phyloP scores from a whole-genome alignment of 2,329 filamentous ascomycete species.

The Grosmannia clavigera region DNA sequence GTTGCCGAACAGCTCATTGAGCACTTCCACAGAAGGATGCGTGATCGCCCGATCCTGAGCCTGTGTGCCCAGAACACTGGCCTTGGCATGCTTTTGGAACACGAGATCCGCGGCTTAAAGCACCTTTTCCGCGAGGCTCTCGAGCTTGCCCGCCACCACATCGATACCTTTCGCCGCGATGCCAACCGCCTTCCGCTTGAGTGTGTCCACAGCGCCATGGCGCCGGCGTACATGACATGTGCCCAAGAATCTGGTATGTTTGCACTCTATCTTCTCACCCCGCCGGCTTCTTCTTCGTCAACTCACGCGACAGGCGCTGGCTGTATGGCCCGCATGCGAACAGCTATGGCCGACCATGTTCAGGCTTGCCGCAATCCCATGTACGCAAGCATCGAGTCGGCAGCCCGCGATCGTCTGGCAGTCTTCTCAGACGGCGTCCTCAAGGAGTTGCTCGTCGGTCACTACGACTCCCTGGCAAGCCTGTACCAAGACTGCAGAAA shows the following conservation, averaged over 20 bases:
- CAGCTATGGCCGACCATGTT: constrained; percentile 32
- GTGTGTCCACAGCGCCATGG: constrained; percentile 31
- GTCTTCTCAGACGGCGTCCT: constrained; percentile 18
- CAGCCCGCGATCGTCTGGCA: constrained; percentile 27
- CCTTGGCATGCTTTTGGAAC: constrained; percentile 11
- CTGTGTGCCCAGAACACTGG: constrained; percentile 12
- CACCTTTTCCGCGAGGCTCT: background rate
- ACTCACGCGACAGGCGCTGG: constrained; percentile 21
- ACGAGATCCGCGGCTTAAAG: constrained; percentile 2
- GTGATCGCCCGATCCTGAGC: constrained; percentile 11
- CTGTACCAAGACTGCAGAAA: constrained; percentile 39
- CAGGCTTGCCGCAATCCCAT: constrained; percentile 27
- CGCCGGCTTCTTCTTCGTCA: background rate
- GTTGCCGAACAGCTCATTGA: constrained; percentile 10
- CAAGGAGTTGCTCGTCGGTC: constrained; percentile 31
- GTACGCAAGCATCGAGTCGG: constrained; percentile 32
- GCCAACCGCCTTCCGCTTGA: constrained; percentile 42
- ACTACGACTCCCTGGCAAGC: constrained; percentile 36
- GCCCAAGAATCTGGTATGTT: constrained; percentile 20
- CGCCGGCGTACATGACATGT: constrained; percentile 31
- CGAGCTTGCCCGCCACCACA: constrained; percentile 4
- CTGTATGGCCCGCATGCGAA: constrained; percentile 38
- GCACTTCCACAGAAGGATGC: constrained; percentile 15
- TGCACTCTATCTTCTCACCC: background rate
- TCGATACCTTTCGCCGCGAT: constrained; percentile 29